Evolutionary conservation across 176 grass and related monocot genomes (phyloP).

Genomic region (Musa troglodytarum): DNA sequence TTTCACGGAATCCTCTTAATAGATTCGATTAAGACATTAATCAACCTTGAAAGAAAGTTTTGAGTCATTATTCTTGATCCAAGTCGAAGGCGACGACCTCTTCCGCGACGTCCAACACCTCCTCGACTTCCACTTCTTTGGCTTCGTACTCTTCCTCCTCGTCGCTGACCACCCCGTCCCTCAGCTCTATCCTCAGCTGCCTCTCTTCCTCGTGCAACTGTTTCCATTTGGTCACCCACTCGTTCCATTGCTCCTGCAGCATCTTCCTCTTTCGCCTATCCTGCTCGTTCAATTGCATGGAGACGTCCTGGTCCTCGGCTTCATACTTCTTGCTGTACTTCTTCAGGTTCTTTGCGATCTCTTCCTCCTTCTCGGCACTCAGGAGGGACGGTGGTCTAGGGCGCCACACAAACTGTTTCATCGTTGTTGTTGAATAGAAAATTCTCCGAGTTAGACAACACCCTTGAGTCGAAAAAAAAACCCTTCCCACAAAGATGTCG

Average conservation of each 20-base stretch:
- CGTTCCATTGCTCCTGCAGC: slow-evolving; percentile 76
- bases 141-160: slow-evolving; percentile 74
- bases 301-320: slow-evolving; percentile 65
- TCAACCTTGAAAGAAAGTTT: background rate
- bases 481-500: background rate
- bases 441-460: background rate
- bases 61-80: slow-evolving; percentile 38
- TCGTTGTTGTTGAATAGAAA: slow-evolving; percentile 8
- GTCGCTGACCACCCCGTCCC: slow-evolving; percentile 64
- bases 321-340: slow-evolving; percentile 87
- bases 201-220: slow-evolving; percentile 62
- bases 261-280: slow-evolving; percentile 54
- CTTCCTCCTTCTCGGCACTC: slow-evolving; percentile 56
- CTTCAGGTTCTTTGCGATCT: slow-evolving; percentile 56
- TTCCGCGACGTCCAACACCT: slow-evolving; percentile 44
- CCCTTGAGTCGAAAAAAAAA: background rate
- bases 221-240: slow-evolving; percentile 68
- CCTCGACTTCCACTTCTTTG: slow-evolving; percentile 87
- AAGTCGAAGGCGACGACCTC: slow-evolving; percentile 53
- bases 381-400: slow-evolving; percentile 51
- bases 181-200: slow-evolving; percentile 34
- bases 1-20: too few relatives aligned
- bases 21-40: too few relatives aligned
- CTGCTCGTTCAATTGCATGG: slow-evolving; percentile 50
- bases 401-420: slow-evolving; percentile 62